These are phyloP conservation scores for Nakaseomyces nivariensis DNA, from an alignment of 1,139 yeast genomes.

Conservation along the genomic window DNA sequence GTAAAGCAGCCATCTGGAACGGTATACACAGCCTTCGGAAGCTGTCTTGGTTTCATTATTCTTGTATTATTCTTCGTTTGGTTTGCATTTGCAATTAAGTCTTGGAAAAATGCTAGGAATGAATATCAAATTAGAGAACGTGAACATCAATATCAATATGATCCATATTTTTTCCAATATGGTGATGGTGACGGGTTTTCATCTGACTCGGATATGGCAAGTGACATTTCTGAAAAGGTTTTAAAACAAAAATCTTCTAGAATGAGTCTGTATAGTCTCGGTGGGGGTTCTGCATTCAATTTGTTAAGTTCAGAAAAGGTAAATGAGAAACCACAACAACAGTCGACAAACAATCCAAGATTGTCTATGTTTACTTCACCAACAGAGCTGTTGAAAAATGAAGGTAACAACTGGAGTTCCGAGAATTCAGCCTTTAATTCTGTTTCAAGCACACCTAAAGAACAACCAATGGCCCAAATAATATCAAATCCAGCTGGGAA, in stretches of 20 bases:
- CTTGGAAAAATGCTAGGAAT: conserved; percentile 21
- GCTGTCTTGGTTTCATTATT: conserved; percentile 37
- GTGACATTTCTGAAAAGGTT: conserved; percentile 19
- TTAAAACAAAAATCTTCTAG: conserved; percentile 13
- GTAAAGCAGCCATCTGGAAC: conserved; percentile 52
- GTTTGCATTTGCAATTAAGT: conserved; percentile 11
- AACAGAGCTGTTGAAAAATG: conserved; percentile 24
- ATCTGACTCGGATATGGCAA: conserved; percentile 7
- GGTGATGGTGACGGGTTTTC: conserved; percentile 5
- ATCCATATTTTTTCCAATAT: conserved; percentile 13
- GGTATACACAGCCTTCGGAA: conserved; percentile 67
- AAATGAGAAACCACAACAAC: neutral
- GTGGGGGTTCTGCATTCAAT: conserved; percentile 9
- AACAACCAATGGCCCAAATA: conserved; percentile 4
- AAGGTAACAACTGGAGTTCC: conserved; percentile 5
- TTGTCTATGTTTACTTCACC: conserved; percentile 32
- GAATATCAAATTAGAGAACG: conserved; percentile 14
- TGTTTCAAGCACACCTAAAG: conserved; percentile 5
- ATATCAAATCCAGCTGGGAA: neutral
- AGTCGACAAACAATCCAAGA: conserved; percentile 11
- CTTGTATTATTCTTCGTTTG: conserved; percentile 10
- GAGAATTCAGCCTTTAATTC: conserved; percentile 5
- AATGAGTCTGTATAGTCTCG: conserved; percentile 20
- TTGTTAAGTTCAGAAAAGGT: conserved; percentile 5
- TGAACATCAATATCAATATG: conserved; percentile 15